Evolutionary conservation across 768 basidiomycete genomes (phyloP), one percentile per base, ranked within the genome.

Genomic region (Rubroboletus pulcherrimus): DNA sequence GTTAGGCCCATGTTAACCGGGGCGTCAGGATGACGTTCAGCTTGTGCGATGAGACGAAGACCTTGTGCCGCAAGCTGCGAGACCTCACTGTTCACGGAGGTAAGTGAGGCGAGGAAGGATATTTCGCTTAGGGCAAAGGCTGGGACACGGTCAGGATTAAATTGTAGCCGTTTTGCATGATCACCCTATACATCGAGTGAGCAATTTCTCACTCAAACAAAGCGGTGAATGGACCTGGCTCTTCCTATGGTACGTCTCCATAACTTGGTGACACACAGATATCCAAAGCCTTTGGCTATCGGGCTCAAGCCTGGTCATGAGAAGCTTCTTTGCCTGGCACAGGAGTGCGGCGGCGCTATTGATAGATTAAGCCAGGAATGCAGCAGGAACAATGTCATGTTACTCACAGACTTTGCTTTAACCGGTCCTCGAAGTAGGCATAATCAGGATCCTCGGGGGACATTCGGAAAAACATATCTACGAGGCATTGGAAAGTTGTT

Each of bases 71-170:
- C 88, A 33, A 84, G 68, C 34, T 84, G 79, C 19, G 87, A 87
- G 29, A 91, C 81, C 30, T 76, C 76, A 45, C 77, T 82, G 51
- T 87, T 86, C 3, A 81, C 81, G 6, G 90, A 89, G 3, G 87
- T 84, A 49, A 93, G 71, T 0, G 84, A 79, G 12, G 88, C 82
- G 6, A 90, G 75, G 60, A 89, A 83, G 0, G 87, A 82, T 38
- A 91, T 85, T 68, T 93, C 91, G 2, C 81, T 77, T 11, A 92
- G 66, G 1, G 80, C 79, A 61, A 93, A 83, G 3, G 86, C 83
- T 1, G 86, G 77, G 3, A 83, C 71, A 35, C 87, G 86, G 8
- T 73, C 73, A 7, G 77, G 64, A 53, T 80, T 75, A 8, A 75
- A 64, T 58, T 85, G 86, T 42, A 88, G 68, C 0, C 74, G 71